phyloP scores from a whole-genome alignment of 2,329 filamentous ascomycete genomes.

The Fusarium pseudoanthophilum region DNA sequence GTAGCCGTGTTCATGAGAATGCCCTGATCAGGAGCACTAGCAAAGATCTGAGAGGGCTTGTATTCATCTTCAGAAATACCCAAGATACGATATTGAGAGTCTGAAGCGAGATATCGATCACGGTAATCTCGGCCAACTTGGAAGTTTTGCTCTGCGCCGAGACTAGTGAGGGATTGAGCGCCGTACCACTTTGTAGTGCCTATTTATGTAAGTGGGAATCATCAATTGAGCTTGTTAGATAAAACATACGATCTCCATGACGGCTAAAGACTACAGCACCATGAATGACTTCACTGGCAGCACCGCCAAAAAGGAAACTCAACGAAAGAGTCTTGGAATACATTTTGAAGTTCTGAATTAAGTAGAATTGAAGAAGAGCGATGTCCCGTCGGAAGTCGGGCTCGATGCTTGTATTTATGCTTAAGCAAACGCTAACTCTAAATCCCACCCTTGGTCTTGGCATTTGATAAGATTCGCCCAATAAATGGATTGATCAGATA shows the following conservation, averaged over 20 bases:
- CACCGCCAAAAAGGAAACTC: constrained; percentile 4
- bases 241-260: constrained; percentile 48
- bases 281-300: constrained; percentile 47
- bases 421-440: constrained; percentile 5
- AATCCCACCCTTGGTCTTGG: not conserved
- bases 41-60: constrained; percentile 47
- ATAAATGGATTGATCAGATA: not conserved
- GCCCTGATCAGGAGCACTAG: constrained; percentile 48
- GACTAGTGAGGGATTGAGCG: constrained; percentile 47
- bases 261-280: constrained; percentile 50
- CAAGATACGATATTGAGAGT: constrained; percentile 46
- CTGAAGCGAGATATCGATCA: constrained; percentile 38
- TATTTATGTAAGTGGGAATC: constrained; percentile 17
- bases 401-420: constrained; percentile 26
- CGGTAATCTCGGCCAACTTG: constrained; percentile 43
- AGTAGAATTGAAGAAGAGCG: not conserved
- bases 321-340: constrained; percentile 13
- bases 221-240: constrained; percentile 4
- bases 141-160: constrained; percentile 50
- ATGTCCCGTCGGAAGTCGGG: not conserved
- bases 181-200: constrained; percentile 51
- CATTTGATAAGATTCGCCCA: not conserved
- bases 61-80: constrained; percentile 49
- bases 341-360: not conserved
- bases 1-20: constrained; percentile 51